Evolutionary conservation across 2,329 filamentous ascomycete genomes (phyloP), one percentile per base, ranked within the genome.

Genomic region (Byssothecium circinans): DNA sequence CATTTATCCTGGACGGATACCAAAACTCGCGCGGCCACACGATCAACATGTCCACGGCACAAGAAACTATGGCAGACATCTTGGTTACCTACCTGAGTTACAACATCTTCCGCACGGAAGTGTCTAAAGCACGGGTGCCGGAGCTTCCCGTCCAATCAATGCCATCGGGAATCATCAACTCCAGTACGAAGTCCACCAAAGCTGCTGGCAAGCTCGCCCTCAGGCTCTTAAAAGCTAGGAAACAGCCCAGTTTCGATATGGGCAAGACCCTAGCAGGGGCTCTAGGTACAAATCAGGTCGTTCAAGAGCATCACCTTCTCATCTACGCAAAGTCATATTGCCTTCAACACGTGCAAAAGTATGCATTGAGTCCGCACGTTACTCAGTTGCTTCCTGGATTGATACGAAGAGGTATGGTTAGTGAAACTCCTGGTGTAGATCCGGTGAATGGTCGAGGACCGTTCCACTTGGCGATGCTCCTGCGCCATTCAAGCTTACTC

Each of bases 81-180:
- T 22, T 60, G 12, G 50, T 56, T 1, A 64, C 61, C 3, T 64
- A 64, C 33, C 50, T 62, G 4, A 47, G 42, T 17, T 64, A 64
- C 18, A 42, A 39, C n/a, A 36, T 57, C 11, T 60, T 64, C 30
- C 50, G 48, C 11, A 59, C 53, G 7, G 44, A 60, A 38, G 2
- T 61, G 30, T 52, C 54, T 1, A 54, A 12, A 25, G 25, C 11
- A 14, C 47, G 36, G 11, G 32, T 50, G 5, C 47, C 29, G 14
- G 32, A 18, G 27, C 35, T 57, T 2, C 36, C 33, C n/a, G 38
- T 35, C 17, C 33, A 42, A 27, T 49, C 49, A 27, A 42, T 46
- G 19, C 49, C 52, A 42, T 42, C 48, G 34, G 50, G 14, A 6
- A 30, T 59, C 18, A 38, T 59, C 6, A 32, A 34, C 8, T 8